Conservation (phyloP, 2,329 filamentous ascomycete genomes). For the Scedosporium apiospermum region DNA sequence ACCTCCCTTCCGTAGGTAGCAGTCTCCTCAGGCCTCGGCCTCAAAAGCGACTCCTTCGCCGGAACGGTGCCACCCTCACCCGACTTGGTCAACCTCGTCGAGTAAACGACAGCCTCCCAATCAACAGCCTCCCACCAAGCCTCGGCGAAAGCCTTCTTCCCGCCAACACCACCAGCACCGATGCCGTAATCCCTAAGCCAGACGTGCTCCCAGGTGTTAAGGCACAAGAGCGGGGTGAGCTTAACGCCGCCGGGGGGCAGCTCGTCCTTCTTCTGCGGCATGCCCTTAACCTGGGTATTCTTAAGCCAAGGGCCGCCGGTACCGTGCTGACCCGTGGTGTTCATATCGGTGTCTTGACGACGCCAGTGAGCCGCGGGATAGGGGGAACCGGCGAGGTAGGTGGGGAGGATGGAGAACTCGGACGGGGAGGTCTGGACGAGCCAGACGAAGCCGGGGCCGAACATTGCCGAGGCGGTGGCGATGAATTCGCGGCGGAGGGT, state of each 20-base stretch:
- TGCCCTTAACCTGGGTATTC: slow-evolving; percentile 16
- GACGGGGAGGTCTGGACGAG: slow-evolving; percentile 53
- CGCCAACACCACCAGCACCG: slow-evolving; percentile 46
- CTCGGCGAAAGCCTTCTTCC: slow-evolving; percentile 67
- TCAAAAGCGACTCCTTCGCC: not conserved
- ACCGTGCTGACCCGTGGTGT: slow-evolving; percentile 40
- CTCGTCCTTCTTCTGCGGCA: slow-evolving; percentile 13
- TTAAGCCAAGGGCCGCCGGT: slow-evolving; percentile 23
- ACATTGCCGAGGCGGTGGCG: slow-evolving; percentile 78
- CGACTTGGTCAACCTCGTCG: not conserved
- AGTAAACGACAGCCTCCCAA: slow-evolving; percentile 61
- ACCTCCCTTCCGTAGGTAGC: not conserved
- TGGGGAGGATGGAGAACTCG: slow-evolving; percentile 64
- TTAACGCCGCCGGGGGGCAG: slow-evolving; percentile 58
- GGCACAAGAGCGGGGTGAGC: slow-evolving; percentile 70
- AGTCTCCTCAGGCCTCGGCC: slow-evolving; percentile 1
- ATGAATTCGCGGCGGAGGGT: slow-evolving; percentile 74
- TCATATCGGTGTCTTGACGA: slow-evolving; percentile 59
- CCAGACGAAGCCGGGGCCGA: slow-evolving; percentile 96
- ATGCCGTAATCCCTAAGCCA: slow-evolving; percentile 76
- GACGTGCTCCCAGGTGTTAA: slow-evolving; percentile 95
- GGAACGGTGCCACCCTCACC: not conserved
- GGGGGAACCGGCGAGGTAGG: slow-evolving; percentile 85
- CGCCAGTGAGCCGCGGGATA: slow-evolving; percentile 80
- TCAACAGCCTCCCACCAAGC: slow-evolving; percentile 84